Percentiles rank a stretch among this genome's conserved stretches.
Conservation (phyloP, 108 stramenopile genomes). For the Schizochytrium sp. region DNA sequence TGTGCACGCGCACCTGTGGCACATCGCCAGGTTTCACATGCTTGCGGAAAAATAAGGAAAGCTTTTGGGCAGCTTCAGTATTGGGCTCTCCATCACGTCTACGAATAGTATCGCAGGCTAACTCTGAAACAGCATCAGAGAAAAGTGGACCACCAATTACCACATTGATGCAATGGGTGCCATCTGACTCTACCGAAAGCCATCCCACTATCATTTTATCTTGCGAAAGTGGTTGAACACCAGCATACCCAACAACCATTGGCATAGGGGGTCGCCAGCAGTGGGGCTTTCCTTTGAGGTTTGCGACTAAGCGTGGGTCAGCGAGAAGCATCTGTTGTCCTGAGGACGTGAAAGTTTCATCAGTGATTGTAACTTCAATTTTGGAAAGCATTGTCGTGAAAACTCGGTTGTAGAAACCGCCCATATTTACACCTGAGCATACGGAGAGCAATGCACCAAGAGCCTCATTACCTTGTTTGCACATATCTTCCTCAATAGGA, state of each 20-base stretch:
- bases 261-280: slow-evolving; percentile 46
- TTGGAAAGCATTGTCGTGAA: slow-evolving; percentile 20
- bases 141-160: slow-evolving; percentile 22
- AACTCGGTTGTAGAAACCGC: slow-evolving; percentile 17
- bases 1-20: background rate
- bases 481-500: background rate
- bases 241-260: slow-evolving; percentile 41
- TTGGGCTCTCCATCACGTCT: slow-evolving; percentile 21
- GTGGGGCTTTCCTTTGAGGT: background rate
- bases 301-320: slow-evolving; percentile 13
- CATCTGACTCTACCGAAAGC: slow-evolving; percentile 21
- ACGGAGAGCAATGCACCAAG: background rate
- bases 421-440: background rate
- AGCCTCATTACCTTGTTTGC: background rate
- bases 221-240: background rate
- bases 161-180: background rate
- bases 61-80: background rate
- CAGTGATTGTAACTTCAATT: background rate
- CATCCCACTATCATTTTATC: slow-evolving; percentile 31
- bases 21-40: background rate
- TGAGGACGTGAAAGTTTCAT: background rate
- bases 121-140: background rate
- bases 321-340: slow-evolving; percentile 40
- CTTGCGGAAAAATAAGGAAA: background rate
- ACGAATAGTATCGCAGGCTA: slow-evolving; percentile 17